Percentiles rank a stretch among this genome's conserved stretches.
phyloP scores from a whole-genome alignment of 495 filamentous ascomycete species.

The Bacidia rubella region DNA sequence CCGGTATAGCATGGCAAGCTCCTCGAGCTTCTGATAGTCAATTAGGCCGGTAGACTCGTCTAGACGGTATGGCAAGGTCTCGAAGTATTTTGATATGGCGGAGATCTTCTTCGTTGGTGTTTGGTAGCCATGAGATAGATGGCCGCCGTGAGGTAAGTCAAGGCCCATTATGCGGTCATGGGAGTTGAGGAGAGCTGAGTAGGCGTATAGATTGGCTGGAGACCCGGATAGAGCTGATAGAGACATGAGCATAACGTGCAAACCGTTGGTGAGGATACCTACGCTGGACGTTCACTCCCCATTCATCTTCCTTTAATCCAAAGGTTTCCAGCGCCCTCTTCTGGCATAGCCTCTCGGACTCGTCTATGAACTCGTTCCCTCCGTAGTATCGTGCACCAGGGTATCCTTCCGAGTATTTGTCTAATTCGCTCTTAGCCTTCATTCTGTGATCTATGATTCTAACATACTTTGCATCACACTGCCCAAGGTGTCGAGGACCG shows the following conservation, averaged over 20 bases:
- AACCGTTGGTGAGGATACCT: constrained; percentile 19
- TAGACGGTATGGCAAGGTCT: constrained; percentile 87
- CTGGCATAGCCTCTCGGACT: constrained; percentile 80
- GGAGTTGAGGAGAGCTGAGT: constrained; percentile 78
- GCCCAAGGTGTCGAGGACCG: constrained; percentile 88
- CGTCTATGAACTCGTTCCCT: constrained; percentile 90
- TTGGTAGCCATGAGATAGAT: constrained; percentile 96
- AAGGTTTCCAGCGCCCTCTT: constrained; percentile 78
- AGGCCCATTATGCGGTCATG: constrained; percentile 96
- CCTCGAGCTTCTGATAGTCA: constrained; percentile 82
- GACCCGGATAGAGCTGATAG: constrained; percentile 80
- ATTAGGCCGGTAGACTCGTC: constrained; percentile 85
- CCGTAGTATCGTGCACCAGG: constrained; percentile 95
- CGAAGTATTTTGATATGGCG: constrained; percentile 95
- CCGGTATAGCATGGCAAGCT: constrained; percentile 72
- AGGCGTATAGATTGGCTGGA: constrained; percentile 90
- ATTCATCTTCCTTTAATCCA: constrained; percentile 67
- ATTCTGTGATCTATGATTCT: not conserved
- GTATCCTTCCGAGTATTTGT: constrained; percentile 98
- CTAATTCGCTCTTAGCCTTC: constrained; percentile 30
- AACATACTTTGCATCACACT: constrained; percentile 94
- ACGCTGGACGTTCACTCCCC: constrained; percentile 98
- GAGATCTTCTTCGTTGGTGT: constrained; percentile 98
- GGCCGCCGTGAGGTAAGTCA: constrained; percentile 90
- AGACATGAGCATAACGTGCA: constrained; percentile 12